Evolutionary conservation across 2,329 filamentous ascomycete species (phyloP).

Genomic region (Diaporthe vaccinii): DNA sequence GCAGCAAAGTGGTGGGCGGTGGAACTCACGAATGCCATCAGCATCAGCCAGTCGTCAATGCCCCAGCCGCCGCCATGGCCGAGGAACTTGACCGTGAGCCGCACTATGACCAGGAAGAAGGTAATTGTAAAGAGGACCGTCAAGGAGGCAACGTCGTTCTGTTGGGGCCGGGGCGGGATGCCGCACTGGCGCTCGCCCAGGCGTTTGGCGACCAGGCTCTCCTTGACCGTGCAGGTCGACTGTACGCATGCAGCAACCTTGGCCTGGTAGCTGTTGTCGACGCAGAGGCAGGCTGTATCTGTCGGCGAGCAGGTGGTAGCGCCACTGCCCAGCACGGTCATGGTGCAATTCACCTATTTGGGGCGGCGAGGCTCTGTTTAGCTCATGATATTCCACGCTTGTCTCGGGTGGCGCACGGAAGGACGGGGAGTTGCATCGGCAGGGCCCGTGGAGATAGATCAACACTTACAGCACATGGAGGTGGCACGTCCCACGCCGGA

Average conservation of each 20-base stretch:
- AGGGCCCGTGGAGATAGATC: slow-evolving; percentile 7
- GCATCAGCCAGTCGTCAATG: slow-evolving; percentile 28
- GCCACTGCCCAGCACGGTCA: slow-evolving; percentile 36
- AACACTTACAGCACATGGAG: slow-evolving; percentile 20
- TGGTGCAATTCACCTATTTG: slow-evolving; percentile 17
- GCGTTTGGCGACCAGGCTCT: slow-evolving; percentile 23
- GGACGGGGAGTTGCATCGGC: not conserved
- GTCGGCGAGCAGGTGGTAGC: slow-evolving; percentile 6
- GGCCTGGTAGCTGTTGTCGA: slow-evolving; percentile 8
- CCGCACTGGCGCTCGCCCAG: slow-evolving; percentile 14
- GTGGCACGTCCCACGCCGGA: slow-evolving; percentile 8
- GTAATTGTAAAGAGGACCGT: slow-evolving; percentile 19
- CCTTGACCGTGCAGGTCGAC: slow-evolving; percentile 32
- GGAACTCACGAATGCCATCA: slow-evolving; percentile 9
- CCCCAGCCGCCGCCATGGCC: slow-evolving; percentile 28
- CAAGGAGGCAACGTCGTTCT: slow-evolving; percentile 6
- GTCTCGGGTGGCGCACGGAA: slow-evolving; percentile 31
- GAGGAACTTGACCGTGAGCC: slow-evolving; percentile 23
- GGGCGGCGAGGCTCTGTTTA: not conserved
- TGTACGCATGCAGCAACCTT: slow-evolving; percentile 12
- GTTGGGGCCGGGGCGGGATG: not conserved
- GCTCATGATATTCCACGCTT: not conserved
- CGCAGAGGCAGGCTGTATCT: slow-evolving; percentile 22
- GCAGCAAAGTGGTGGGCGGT: not conserved
- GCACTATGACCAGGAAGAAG: slow-evolving; percentile 21